Evolutionary conservation across 1,284 basidiomycete genomes (phyloP), one percentile per base, ranked within the genome.

Genomic region (Apiotrichum laibachii): DNA sequence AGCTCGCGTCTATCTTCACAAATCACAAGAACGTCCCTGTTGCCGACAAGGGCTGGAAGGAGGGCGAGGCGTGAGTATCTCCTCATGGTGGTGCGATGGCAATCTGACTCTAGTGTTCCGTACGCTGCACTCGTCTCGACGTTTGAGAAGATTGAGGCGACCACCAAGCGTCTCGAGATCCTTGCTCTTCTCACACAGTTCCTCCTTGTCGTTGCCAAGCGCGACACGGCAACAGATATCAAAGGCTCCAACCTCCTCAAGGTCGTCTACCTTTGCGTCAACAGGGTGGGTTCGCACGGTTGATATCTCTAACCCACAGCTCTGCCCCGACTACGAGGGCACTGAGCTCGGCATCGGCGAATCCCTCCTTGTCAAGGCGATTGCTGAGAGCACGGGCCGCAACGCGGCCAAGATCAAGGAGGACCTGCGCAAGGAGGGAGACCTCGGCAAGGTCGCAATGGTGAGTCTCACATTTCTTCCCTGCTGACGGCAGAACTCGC

Each of bases 321-420:
- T 99, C 49, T 89, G 92, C 68, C 95, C 96, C 12, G 96, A 99
- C 77, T 99, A 99, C 77, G 82, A 92, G 65, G 95, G 96, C 5
- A 83, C 97, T 48, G 96, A 99, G 75, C 84, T 99, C 0, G 96
- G 96, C 35, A 95, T 99, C 60, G 96, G 96, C 34, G 96, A 99
- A 77, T 90, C 89, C 63, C 79, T 99, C 21, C 82, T 99, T 37
- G 85, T 98, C 74, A 99, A 98, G 72, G 93, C 96, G 16, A 98
- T 99, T 59, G 89, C 86, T 21, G 90, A 97, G 76, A 92, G 91
- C 8, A 97, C 93, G 0, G 96, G 96, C 12, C 84, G 96, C 57
- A 91, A 87, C 66, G 77, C 87, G 21, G 82, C 85, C 3, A 83
- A 88, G 48, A 86, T 99, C 70, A 99, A 97, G 73, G 85, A 88